These are phyloP conservation scores for Nicotiana noctiflora DNA, from an alignment of 257 asterid genomes.

Conservation along the genomic window DNA sequence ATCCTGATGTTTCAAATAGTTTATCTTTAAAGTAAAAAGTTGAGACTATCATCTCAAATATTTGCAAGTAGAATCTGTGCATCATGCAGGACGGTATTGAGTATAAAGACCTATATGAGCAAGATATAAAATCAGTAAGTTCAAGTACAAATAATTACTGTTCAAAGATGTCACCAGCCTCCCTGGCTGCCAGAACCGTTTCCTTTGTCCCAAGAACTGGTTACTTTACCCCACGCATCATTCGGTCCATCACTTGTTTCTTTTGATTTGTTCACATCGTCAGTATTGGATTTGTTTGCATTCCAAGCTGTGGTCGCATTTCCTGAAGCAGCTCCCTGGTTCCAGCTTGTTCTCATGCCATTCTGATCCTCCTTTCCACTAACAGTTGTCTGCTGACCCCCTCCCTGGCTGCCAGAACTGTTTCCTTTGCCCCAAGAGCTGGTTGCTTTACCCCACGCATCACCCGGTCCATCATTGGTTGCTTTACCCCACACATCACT, in stretches of 20 bases:
- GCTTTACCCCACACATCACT: slow-evolving; percentile 19
- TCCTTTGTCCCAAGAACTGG: slow-evolving; percentile 45
- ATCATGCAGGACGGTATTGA: not conserved
- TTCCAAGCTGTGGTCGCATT: slow-evolving; percentile 6
- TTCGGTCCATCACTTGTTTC: slow-evolving; percentile 21
- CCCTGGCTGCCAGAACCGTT: slow-evolving; percentile 44
- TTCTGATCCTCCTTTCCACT: slow-evolving; percentile 14
- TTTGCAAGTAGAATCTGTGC: not conserved
- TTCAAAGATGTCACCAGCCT: slow-evolving; percentile 48
- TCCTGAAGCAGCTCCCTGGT: slow-evolving; percentile 14
- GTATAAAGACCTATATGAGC: not conserved
- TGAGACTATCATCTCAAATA: not conserved
- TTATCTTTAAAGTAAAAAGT: not conserved
- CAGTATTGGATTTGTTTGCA: slow-evolving; percentile 12
- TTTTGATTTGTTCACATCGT: slow-evolving; percentile 5
- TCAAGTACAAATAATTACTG: slow-evolving; percentile 23
- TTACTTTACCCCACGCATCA: slow-evolving; percentile 29
- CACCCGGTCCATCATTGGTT: slow-evolving; percentile 19
- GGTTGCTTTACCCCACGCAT: slow-evolving; percentile 13
- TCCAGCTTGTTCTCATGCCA: slow-evolving; percentile 1
- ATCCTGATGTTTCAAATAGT: not conserved
- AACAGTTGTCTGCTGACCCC: not conserved
- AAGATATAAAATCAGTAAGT: not conserved
- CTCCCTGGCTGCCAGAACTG: not conserved
- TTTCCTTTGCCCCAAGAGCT: not conserved